Percentiles rank a stretch among this genome's conserved stretches.
These are phyloP conservation scores for Pseudonitzschia multistriata DNA, from an alignment of 108 stramenopile genomes.

Conservation along the genomic window DNA sequence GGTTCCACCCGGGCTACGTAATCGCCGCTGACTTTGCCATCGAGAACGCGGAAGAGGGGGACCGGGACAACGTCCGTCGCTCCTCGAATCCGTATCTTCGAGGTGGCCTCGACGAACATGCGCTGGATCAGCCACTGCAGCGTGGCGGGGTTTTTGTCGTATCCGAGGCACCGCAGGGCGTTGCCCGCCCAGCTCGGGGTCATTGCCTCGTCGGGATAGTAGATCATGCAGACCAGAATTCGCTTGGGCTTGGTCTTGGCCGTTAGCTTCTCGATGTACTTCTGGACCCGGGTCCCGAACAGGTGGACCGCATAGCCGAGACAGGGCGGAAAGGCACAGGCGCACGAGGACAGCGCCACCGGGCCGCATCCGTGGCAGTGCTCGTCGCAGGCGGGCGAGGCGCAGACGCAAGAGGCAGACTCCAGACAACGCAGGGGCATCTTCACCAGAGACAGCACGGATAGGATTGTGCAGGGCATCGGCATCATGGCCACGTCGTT, in stretches of 20 bases:
- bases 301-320: constrained; percentile 83
- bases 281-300: constrained; percentile 72
- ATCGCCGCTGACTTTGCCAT: constrained; percentile 75
- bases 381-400: constrained; percentile 17
- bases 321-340: constrained; percentile 56
- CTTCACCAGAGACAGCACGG: constrained; percentile 51
- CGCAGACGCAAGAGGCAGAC: constrained; percentile 18
- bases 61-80: constrained; percentile 77
- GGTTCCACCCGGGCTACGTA: constrained; percentile 92
- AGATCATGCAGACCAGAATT: constrained; percentile 89
- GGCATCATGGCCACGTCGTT: constrained; percentile 87
- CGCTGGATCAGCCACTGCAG: constrained; percentile 74
- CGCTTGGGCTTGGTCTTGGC: constrained; percentile 75
- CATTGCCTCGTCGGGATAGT: constrained; percentile 76
- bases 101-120: constrained; percentile 70
- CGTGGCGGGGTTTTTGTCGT: constrained; percentile 65
- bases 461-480: constrained; percentile 66
- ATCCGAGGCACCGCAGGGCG: constrained; percentile 70
- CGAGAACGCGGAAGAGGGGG: constrained; percentile 72
- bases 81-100: constrained; percentile 47
- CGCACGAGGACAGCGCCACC: constrained; percentile 23
- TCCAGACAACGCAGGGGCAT: constrained; percentile 56
- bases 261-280: constrained; percentile 70
- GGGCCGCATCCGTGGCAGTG: constrained; percentile 15
- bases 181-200: constrained; percentile 80